These are phyloP conservation scores for Tulasnella sp. DNA, from an alignment of 768 basidiomycete species.

Conservation along the genomic window DNA sequence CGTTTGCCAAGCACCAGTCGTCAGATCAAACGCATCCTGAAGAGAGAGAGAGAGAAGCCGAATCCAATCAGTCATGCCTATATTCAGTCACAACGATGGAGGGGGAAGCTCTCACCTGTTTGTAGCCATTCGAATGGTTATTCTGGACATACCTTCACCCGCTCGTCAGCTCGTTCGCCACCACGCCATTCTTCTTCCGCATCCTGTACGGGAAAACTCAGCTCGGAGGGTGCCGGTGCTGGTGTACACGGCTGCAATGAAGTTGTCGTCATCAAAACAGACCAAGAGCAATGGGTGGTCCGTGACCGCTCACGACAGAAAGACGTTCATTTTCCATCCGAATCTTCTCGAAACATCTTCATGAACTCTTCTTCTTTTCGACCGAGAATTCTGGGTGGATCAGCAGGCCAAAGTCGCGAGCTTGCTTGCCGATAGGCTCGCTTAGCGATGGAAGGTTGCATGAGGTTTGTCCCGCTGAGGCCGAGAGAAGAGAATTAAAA, in stretches of 20 bases:
- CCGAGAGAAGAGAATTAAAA: neutral
- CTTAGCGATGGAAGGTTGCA: slow-evolving; percentile 88
- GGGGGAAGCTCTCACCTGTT: neutral
- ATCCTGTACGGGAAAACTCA: slow-evolving; percentile 95
- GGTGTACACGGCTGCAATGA: slow-evolving; percentile 85
- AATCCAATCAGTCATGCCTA: neutral
- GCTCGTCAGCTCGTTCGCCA: slow-evolving; percentile 88
- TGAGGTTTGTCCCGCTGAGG: slow-evolving; percentile 94
- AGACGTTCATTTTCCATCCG: too few species aligned
- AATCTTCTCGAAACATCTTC: slow-evolving; percentile 77
- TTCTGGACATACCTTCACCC: slow-evolving; percentile 88
- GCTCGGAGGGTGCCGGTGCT: slow-evolving; percentile 96
- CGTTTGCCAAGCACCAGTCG: slow-evolving; percentile 91
- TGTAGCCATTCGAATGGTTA: slow-evolving; percentile 86
- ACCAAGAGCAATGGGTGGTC: too few species aligned
- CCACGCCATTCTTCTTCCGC: slow-evolving; percentile 73
- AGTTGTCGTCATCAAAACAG: slow-evolving; percentile 98
- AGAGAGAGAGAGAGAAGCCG: slow-evolving; percentile 47
- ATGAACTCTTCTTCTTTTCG: slow-evolving; percentile 82
- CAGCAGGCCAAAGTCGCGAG: slow-evolving; percentile 72
- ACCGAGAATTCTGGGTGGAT: slow-evolving; percentile 64
- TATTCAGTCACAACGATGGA: neutral
- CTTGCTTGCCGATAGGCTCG: slow-evolving; percentile 78
- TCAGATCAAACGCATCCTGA: slow-evolving; percentile 94
- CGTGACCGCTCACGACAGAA: too few species aligned